Percentiles rank a stretch among this genome's conserved stretches.
These are phyloP conservation scores for Iberis pinnata DNA, from an alignment of 345 rosid genomes.

Conservation along the genomic window DNA sequence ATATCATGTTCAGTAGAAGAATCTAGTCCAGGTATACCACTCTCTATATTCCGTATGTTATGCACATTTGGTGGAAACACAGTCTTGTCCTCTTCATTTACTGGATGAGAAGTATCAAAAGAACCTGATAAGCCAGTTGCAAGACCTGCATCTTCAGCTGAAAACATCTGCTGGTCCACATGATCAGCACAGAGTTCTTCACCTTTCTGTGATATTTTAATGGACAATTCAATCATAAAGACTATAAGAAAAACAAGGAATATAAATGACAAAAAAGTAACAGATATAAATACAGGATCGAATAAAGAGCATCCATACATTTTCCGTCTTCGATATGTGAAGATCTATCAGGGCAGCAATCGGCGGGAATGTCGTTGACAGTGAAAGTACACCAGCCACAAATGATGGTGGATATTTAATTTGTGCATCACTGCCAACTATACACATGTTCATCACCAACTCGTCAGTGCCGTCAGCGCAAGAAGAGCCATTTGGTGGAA, in stretches of 20 bases:
- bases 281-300: constrained; percentile 5
- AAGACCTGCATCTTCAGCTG: constrained; percentile 39
- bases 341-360: constrained; percentile 49
- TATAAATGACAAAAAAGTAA: background rate
- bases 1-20: constrained; percentile 52
- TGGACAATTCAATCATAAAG: constrained; percentile 17
- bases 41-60: constrained; percentile 41
- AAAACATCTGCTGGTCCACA: constrained; percentile 35
- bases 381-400: constrained; percentile 62
- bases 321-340: constrained; percentile 33
- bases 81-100: constrained; percentile 30
- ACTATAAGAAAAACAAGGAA: constrained; percentile 17
- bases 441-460: constrained; percentile 48
- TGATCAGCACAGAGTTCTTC: constrained; percentile 41
- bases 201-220: constrained; percentile 31
- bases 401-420: constrained; percentile 72
- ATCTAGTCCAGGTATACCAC: constrained; percentile 77
- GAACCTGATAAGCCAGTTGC: constrained; percentile 40
- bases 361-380: constrained; percentile 67
- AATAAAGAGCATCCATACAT: constrained; percentile 32
- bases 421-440: constrained; percentile 56
- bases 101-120: constrained; percentile 39
- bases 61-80: constrained; percentile 37
- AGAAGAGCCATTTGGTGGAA: constrained; percentile 38
- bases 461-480: constrained; percentile 54